Evolutionary conservation across 1,139 yeast species (phyloP).

Genomic region (Suhomyces bokatorum): DNA sequence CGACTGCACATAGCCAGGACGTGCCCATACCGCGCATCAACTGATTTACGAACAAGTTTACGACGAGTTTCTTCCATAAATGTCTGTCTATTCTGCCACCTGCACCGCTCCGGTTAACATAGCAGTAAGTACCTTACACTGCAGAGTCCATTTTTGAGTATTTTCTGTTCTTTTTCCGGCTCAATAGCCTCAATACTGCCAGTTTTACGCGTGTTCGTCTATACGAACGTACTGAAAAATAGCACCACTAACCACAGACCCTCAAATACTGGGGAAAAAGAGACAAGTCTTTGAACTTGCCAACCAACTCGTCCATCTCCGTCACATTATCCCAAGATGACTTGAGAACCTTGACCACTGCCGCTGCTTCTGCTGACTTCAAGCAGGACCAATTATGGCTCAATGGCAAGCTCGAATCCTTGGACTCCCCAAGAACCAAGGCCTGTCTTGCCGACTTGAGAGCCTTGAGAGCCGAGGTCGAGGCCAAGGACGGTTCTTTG

Average conservation of each 20-base stretch:
- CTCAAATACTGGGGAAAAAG: conserved; percentile 98
- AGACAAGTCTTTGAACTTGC: conserved; percentile 80
- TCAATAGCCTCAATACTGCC: background rate
- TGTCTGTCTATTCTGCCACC: conserved; percentile 66
- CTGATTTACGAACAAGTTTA: conserved; percentile 3
- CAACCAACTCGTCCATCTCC: conserved; percentile 93
- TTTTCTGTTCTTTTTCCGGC: background rate
- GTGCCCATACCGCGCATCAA: conserved; percentile 5
- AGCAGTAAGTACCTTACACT: conserved; percentile 57
- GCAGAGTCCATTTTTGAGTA: background rate
- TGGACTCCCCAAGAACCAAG: conserved; percentile 68
- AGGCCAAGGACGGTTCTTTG: conserved; percentile 46
- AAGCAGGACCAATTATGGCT: conserved; percentile 73
- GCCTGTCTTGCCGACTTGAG: conserved; percentile 82
- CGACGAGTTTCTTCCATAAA: conserved; percentile 15
- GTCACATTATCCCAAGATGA: conserved; percentile 91
- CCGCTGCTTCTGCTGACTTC: conserved; percentile 62
- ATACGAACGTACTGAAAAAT: background rate
- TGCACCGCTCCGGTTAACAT: conserved; percentile 97
- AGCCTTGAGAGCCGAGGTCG: conserved; percentile 58
- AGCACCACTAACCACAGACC: conserved; percentile 50
- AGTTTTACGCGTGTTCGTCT: too few species aligned
- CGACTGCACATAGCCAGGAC: background rate
- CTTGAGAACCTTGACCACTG: conserved; percentile 87
- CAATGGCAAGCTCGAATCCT: conserved; percentile 71